Conservation (phyloP, 139 green algal genomes). For the Bryopsis sp. region DNA sequence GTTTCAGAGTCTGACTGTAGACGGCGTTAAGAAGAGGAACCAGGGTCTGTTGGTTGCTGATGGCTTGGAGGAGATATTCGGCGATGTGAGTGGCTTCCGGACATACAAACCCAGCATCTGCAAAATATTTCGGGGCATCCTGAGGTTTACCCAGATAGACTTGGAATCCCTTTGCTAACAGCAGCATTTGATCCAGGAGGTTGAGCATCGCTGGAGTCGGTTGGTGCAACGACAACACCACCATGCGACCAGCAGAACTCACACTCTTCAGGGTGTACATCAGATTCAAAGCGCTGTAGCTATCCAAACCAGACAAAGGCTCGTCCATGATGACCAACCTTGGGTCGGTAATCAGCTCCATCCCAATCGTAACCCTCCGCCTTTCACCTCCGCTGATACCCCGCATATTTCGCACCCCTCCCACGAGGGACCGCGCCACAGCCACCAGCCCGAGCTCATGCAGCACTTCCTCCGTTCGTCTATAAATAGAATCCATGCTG, state of each 20-base stretch:
- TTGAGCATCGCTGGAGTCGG: slow-evolving; percentile 40
- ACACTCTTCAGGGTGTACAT: slow-evolving; percentile 17
- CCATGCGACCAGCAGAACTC: background rate
- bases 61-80: slow-evolving; percentile 16
- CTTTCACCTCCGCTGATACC: slow-evolving; percentile 22
- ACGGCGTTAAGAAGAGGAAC: slow-evolving; percentile 9
- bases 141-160: slow-evolving; percentile 15
- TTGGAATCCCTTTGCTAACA: slow-evolving; percentile 18
- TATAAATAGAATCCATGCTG: background rate
- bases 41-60: slow-evolving; percentile 8
- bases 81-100: background rate
- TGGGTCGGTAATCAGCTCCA: slow-evolving; percentile 31
- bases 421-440: slow-evolving; percentile 7
- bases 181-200: slow-evolving; percentile 38
- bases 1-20: too few relatives aligned
- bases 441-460: background rate
- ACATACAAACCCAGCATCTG: background rate
- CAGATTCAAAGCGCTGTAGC: slow-evolving; percentile 20
- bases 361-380: slow-evolving; percentile 30
- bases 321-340: slow-evolving; percentile 35
- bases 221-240: slow-evolving; percentile 19
- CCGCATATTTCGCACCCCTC: background rate
- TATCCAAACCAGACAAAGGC: slow-evolving; percentile 35
- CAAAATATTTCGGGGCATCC: slow-evolving; percentile 2
- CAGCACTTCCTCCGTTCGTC: background rate